Evolutionary conservation across 805 yeast genomes (phyloP).

Genomic region (Candida glaebosa): DNA sequence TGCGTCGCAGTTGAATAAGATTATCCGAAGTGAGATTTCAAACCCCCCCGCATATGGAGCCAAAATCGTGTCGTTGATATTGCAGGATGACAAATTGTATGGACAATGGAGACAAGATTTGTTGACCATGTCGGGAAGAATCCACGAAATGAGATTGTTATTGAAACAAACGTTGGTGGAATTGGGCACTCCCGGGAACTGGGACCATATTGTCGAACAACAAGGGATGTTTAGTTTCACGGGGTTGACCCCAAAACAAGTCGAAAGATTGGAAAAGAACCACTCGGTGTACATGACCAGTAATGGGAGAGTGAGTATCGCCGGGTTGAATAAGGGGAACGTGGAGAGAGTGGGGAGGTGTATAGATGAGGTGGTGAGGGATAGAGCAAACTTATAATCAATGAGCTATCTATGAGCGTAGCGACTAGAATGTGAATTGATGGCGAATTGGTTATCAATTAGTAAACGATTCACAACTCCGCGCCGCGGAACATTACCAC

Average conservation of each 20-base stretch:
- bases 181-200: slow-evolving; percentile 78
- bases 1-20: slow-evolving; percentile 67
- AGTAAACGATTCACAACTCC: too few species aligned
- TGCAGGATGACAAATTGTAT: slow-evolving; percentile 63
- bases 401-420: neutral
- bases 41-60: slow-evolving; percentile 97
- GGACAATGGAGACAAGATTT: slow-evolving; percentile 83
- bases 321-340: slow-evolving; percentile 82
- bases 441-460: too few species aligned
- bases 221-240: slow-evolving; percentile 98
- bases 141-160: slow-evolving; percentile 69
- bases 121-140: slow-evolving; percentile 82
- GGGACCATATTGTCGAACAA: slow-evolving; percentile 89
- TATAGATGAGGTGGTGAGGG: slow-evolving; percentile 70
- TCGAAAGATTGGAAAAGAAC: slow-evolving; percentile 64
- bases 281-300: slow-evolving; percentile 80
- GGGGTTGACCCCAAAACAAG: slow-evolving; percentile 77
- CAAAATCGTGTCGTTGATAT: slow-evolving; percentile 74
- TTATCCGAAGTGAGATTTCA: slow-evolving; percentile 82
- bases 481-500: too few species aligned
- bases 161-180: slow-evolving; percentile 58
- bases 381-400: slow-evolving; percentile 5
- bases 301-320: slow-evolving; percentile 89
- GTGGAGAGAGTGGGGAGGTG: slow-evolving; percentile 76
- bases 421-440: too few species aligned